Evolutionary conservation across 306 rosid species (phyloP).

Genomic region (Morella rubra): DNA sequence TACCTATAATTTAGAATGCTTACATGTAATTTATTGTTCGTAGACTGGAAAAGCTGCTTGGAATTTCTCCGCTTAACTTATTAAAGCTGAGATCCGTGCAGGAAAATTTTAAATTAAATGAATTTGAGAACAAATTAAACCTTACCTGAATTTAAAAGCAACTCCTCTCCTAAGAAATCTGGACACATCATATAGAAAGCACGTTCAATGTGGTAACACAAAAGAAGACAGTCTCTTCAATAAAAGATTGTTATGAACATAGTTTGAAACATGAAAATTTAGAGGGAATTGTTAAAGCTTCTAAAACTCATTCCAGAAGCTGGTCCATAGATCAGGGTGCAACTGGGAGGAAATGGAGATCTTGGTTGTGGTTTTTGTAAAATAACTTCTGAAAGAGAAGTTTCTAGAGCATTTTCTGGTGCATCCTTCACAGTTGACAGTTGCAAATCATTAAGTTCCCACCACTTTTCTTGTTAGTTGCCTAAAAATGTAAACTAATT

Average conservation of each 20-base stretch:
- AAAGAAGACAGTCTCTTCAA: not conserved
- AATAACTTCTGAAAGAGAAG: no score
- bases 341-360: no score
- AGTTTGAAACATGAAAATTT: not conserved
- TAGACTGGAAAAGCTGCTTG: conserved; percentile 32
- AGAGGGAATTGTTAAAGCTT: not conserved
- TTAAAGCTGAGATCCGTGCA: conserved; percentile 88
- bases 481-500: no score
- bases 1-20: conserved; percentile 18
- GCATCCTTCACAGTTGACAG: no score
- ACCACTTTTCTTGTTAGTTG: no score
- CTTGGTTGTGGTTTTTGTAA: no score
- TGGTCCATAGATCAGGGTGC: no score
- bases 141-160: not conserved
- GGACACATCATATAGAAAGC: not conserved
- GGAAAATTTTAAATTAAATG: conserved; percentile 2
- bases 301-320: not conserved
- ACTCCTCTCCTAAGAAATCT: not conserved
- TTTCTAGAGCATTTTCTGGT: no score
- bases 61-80: conserved; percentile 60
- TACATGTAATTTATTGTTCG: conserved; percentile 39
- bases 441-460: no score
- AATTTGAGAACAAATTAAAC: not conserved
- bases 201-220: not conserved
- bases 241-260: not conserved